Evolutionary conservation across 1,284 basidiomycete species (phyloP), one percentile per base, ranked within the genome.

Genomic region (Porodaedalea pini): DNA sequence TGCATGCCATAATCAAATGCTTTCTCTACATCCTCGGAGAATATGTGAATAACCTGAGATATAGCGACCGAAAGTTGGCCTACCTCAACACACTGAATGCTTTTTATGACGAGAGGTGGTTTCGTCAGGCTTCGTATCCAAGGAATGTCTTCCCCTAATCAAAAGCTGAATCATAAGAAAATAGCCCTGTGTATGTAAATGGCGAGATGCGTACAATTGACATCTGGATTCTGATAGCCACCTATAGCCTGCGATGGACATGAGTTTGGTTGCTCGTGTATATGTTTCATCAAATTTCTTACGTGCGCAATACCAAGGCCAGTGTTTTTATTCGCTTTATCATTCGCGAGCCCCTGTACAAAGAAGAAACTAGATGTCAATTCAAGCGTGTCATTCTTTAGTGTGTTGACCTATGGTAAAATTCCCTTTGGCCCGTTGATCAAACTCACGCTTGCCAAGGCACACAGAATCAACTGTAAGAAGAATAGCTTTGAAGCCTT

Each of bases 391-490:
- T n/a, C n/a, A n/a, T n/a, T n/a, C n/a, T 40, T 53, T 4, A 27
- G 41, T 13, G 41, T 8, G 7, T 47, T 15, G 31, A 48, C 57
- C 21, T 45, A 59, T 53, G 21, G 58, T 55, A 44, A 63, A 64
- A 23, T 66, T 62, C 19, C 67, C 63, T 37, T 65, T 66, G 3
- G 64, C 61, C 3, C 66, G 56, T 61, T 70, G 67, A 59, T 77
- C 76, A 64, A 78, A 74, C 67, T 82, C 80, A 29, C 81, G 71
- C 41, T 82, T 75, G 25, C 83, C 84, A 10, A 84, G 75, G 60
- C 83, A 80, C 3, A 83, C 81, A n/a, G 85, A 83, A 62, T 86
- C 84, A 27, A 86, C 80, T 1, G 86, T 86, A 63, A 80, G 69
- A 77, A 82, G 57, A 37, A 82, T 68, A 5, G 69, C 73, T 66